These are phyloP conservation scores for Rhynchosporium graminicola DNA, from an alignment of 2,329 filamentous ascomycete species.

Conservation along the genomic window DNA sequence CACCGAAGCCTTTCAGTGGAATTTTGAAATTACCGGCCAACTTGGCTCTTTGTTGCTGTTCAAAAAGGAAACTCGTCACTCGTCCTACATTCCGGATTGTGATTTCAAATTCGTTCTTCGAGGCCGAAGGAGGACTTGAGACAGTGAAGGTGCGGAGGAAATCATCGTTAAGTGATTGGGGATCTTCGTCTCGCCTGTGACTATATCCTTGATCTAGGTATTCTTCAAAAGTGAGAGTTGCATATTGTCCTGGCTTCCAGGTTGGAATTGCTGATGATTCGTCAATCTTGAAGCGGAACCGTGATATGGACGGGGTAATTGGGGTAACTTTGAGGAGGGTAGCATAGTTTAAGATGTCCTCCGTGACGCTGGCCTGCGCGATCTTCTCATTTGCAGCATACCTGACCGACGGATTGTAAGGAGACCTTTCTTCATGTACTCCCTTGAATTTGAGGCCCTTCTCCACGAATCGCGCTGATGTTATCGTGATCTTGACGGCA, in stretches of 20 bases:
- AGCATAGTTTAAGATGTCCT: background rate
- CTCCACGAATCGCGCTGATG: background rate
- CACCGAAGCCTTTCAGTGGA: constrained; percentile 8
- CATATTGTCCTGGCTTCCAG: constrained; percentile 16
- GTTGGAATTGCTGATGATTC: background rate
- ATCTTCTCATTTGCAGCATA: constrained; percentile 7
- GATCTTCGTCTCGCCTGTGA: constrained; percentile 13
- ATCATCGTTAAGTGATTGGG: constrained; percentile 1
- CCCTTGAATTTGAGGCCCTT: constrained; percentile 8
- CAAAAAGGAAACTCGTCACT: constrained; percentile 8
- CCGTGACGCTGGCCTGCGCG: background rate
- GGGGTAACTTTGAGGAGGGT: background rate
- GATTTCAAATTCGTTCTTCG: constrained; percentile 11
- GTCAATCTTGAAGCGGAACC: constrained; percentile 5
- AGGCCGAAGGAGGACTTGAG: background rate
- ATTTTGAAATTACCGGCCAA: background rate
- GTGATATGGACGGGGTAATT: constrained; percentile 8
- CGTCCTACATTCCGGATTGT: constrained; percentile 1
- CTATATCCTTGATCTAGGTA: background rate
- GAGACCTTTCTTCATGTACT: background rate
- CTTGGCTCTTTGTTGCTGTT: background rate
- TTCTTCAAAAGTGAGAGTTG: constrained; percentile 1
- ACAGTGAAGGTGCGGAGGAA: constrained; percentile 10
- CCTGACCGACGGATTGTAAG: background rate
- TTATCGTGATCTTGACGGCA: constrained; percentile 6